Conservation (phyloP, 75 land plant genomes). For the Sequoiadendron giganteum region DNA sequence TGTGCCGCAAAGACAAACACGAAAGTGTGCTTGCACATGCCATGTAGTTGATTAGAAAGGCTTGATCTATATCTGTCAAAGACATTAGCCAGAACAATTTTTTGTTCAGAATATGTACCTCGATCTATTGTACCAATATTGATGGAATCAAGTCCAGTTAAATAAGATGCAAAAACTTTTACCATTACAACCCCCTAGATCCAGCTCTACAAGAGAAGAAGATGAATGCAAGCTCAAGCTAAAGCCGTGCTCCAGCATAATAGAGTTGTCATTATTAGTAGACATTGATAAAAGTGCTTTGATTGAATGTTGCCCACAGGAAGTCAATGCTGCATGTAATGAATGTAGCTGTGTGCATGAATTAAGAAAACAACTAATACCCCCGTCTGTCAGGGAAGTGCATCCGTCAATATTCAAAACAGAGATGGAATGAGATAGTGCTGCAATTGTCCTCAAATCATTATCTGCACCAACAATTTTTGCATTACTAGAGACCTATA, state of each 20-base stretch:
- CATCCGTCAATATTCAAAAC: constrained; percentile 46
- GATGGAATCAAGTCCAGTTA: background rate
- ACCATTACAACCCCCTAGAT: constrained; percentile 58
- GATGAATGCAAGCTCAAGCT: constrained; percentile 4
- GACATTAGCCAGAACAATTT: constrained; percentile 2
- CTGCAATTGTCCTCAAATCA: constrained; percentile 30
- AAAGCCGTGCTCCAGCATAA: background rate
- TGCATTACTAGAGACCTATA: background rate
- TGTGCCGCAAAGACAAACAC: constrained; percentile 41
- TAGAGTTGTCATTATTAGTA: background rate
- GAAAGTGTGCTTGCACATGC: constrained; percentile 20
- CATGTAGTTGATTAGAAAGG: constrained; percentile 35
- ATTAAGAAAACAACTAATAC: constrained; percentile 30
- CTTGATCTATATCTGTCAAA: constrained; percentile 33
- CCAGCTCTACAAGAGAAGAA: constrained; percentile 30
- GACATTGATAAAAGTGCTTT: constrained; percentile 25
- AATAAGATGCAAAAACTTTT: background rate
- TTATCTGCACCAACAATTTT: constrained; percentile 28
- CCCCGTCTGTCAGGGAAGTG: constrained; percentile 35
- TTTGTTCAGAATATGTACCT: constrained; percentile 1
- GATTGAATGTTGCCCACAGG: constrained; percentile 42
- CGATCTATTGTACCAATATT: background rate
- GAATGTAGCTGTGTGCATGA: constrained; percentile 29
- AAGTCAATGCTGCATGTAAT: constrained; percentile 42
- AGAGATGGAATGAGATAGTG: constrained; percentile 19